Base-by-base conservation (phyloP, 2,329 filamentous ascomycete species). In the Talaromyces islandicus region DNA sequence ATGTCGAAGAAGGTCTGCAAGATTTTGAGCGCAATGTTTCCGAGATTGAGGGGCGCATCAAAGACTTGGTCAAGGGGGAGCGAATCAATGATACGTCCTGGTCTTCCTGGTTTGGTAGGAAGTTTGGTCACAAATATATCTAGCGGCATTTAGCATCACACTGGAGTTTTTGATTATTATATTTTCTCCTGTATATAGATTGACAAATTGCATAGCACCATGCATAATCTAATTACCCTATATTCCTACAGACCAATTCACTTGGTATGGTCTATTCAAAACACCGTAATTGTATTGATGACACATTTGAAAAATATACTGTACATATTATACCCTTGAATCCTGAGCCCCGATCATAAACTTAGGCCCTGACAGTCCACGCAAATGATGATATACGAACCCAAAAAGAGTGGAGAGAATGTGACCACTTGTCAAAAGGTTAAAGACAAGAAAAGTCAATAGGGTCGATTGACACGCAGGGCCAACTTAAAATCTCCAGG, bases 11-110 rank as follows among this genome's bases (percentile, higher is more conserved):
- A 63, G 90, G 89, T 0, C 85, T 96, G 0, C 78, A 77, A 11
- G 88, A 92, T 63, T 95, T 96, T 72, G 90, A 92, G 73, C 81
- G 84, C 54, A 89, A 92, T 71, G 89, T 94, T 1, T 78, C 83
- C 52, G 87, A 90, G 58, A 82, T 91, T 54, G 90, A 89, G 78
- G 80, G 74, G 46, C 78, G 85, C 43, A 84, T 88, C 1, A 81
- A 84, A 46, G 83, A 85, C 65, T 73, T 92, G 32, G 84, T 89
- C 69, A 70, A 70, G 14, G 83, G 85, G 64, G 81, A 89, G 7
- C 83, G 86, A 73, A 85, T 88, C 71, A 84, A 84, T 66, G 85
- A 69, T 80, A 84, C 64, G 53, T 76, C 75, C 62, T 89, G 87
- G 87, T 74, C 86, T 51, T 81, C 87, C 43, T 79, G 85, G 72